Percentiles rank a stretch among this genome's conserved stretches.
These are phyloP conservation scores for Blepharisma stoltei DNA, from an alignment of 73 alveolate genomes.

Conservation along the genomic window DNA sequence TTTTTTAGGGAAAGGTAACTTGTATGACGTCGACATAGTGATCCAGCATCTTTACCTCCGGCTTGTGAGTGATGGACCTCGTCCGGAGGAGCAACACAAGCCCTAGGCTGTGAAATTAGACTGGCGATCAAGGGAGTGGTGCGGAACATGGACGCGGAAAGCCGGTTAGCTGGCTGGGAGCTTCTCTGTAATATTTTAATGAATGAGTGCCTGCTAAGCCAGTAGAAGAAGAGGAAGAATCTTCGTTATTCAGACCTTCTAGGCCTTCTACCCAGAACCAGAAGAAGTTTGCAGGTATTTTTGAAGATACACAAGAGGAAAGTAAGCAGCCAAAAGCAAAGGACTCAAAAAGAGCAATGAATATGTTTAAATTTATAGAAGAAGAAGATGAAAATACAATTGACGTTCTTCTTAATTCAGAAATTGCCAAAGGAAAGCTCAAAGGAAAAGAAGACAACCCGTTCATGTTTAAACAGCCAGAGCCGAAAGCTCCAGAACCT, in stretches of 20 bases:
- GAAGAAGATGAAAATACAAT: conserved; percentile 16
- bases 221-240: conserved; percentile 12
- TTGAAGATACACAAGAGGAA: conserved; percentile 14
- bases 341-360: neutral
- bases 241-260: conserved; percentile 8
- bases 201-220: neutral
- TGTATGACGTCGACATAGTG: too few relatives aligned
- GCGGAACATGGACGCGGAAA: too few relatives aligned
- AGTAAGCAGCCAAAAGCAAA: neutral
- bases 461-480: conserved; percentile 14
- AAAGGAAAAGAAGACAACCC: conserved; percentile 13
- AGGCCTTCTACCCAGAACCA: neutral
- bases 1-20: too few relatives aligned
- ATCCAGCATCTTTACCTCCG: too few relatives aligned
- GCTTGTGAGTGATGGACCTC: too few relatives aligned
- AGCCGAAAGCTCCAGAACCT: neutral
- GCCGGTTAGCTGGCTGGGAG: too few relatives aligned
- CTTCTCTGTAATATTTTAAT: too few relatives aligned
- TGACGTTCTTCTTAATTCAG: neutral
- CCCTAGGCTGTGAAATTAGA: too few relatives aligned
- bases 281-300: conserved; percentile 3
- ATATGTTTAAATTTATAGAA: conserved; percentile 14
- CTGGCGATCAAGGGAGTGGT: too few relatives aligned
- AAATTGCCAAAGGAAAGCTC: neutral
- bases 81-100: too few relatives aligned